Base-by-base conservation (phyloP, 768 basidiomycete genomes). In the Podaxis rugospora region DNA sequence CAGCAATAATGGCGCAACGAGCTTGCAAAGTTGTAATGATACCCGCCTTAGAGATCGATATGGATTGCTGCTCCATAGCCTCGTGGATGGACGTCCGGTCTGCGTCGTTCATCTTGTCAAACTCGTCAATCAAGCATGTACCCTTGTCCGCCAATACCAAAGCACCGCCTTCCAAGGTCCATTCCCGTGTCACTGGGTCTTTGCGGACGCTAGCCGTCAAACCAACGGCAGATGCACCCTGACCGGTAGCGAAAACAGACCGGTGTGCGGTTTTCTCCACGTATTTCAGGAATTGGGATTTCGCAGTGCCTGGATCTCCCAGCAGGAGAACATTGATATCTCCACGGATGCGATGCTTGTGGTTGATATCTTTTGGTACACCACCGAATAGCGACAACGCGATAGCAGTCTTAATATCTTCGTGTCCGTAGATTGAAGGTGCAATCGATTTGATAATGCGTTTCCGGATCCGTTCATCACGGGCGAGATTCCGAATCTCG, bases 91-190 rank as follows among this genome's bases (percentile, higher is more conserved):
- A 97, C 14, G 95, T 98, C 67, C 96, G 83, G 72, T 99, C 96
- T 14, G 93, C 84, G 68, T 98, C 97, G 75, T 98, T 98, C 97
- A 99, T 99, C 80, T 99, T 99, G 79, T 99, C 97, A 72, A 99
- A 98, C 73, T 98, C 97, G 75, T 99, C 97, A 66, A 99, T 99
- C 39, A 98, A 79, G 70, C 97, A 98, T 27, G 90, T 93, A 11
- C 97, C 97, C 75, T 96, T 97, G 76, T 99, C 97, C 2, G 97
- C 97, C 18, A 99, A 80, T n/a, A 99, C 97, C 9, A 99, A 80
- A 2, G 97, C 97, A 7, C 97, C 97, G 13, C 97, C 97, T 74
- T 99, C 97, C 27, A 99, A 82, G 2, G 97, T 98, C 97, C 97
- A 99, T 75, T 98, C 97, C 18, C 89, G 84, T 10, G 97, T 98